phyloP scores from a whole-genome alignment of 2,329 filamentous ascomycete genomes.

The Arthrobotrys megalospora region DNA sequence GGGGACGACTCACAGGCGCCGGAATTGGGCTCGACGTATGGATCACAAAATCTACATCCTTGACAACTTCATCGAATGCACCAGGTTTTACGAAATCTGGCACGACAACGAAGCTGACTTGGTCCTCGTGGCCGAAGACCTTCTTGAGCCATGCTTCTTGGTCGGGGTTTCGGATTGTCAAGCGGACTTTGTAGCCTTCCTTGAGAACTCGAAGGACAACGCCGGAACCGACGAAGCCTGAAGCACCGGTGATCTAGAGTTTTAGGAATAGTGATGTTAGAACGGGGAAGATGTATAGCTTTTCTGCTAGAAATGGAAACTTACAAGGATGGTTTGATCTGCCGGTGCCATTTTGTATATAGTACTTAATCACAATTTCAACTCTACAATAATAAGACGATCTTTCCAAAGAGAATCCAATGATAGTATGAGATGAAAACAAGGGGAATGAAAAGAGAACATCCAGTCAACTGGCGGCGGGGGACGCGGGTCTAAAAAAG shows the following conservation, averaged over 20 bases:
- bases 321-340: slow-evolving; percentile 52
- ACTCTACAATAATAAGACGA: not conserved
- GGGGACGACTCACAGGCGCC: slow-evolving; percentile 29
- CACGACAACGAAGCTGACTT: slow-evolving; percentile 71
- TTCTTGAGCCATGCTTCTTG: slow-evolving; percentile 51
- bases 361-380: slow-evolving; percentile 4
- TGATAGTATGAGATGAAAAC: not conserved
- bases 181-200: slow-evolving; percentile 69
- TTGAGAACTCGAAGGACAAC: slow-evolving; percentile 70
- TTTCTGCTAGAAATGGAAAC: not conserved
- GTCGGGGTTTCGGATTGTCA: slow-evolving; percentile 69
- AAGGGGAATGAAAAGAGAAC: not conserved
- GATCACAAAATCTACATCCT: slow-evolving; percentile 61
- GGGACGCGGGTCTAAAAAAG: slow-evolving; percentile 24
- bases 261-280: not conserved
- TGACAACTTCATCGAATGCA: slow-evolving; percentile 76
- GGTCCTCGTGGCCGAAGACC: slow-evolving; percentile 43
- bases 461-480: not conserved
- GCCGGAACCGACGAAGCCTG: slow-evolving; percentile 73
- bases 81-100: slow-evolving; percentile 79
- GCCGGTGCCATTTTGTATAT: slow-evolving; percentile 36
- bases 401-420: not conserved
- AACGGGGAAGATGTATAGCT: not conserved
- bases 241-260: slow-evolving; percentile 53
- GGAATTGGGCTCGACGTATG: slow-evolving; percentile 57